These are phyloP conservation scores for Ceratocystis lukuohia DNA, from an alignment of 2,329 filamentous ascomycete genomes.

Conservation along the genomic window DNA sequence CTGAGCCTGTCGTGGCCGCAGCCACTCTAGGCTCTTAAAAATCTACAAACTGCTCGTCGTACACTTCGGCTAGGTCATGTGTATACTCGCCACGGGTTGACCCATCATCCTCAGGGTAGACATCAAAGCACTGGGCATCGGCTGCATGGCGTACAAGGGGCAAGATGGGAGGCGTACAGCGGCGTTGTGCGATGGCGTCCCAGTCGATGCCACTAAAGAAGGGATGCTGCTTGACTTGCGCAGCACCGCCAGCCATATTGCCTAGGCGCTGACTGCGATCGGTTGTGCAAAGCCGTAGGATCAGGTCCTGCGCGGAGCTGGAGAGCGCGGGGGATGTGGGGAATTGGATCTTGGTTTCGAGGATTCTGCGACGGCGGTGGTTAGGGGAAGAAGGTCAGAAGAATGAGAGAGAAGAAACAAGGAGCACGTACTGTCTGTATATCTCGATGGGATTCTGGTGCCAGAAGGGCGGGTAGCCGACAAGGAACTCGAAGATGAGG, in stretches of 20 bases:
- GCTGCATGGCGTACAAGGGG: conserved; percentile 60
- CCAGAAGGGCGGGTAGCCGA: conserved; percentile 78
- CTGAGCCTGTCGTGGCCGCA: not conserved
- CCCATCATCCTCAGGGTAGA: conserved; percentile 64
- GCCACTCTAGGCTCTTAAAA: conserved; percentile 38
- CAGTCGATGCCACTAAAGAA: conserved; percentile 65
- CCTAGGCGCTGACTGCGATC: conserved; percentile 66
- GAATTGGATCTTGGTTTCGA: conserved; percentile 64
- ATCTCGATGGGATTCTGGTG: conserved; percentile 78
- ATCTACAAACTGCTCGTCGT: conserved; percentile 57
- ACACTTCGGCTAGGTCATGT: conserved; percentile 52
- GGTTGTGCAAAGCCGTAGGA: conserved; percentile 62
- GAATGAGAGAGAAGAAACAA: not conserved
- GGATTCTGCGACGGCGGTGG: conserved; percentile 43
- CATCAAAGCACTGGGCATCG: conserved; percentile 69
- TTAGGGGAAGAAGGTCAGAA: not conserved
- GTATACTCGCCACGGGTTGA: conserved; percentile 44
- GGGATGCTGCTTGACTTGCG: conserved; percentile 57
- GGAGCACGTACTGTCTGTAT: conserved; percentile 53
- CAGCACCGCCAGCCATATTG: conserved; percentile 62
- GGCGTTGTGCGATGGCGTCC: conserved; percentile 55
- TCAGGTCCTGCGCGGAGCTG: conserved; percentile 57
- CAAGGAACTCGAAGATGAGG: conserved; percentile 71
- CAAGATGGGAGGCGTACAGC: conserved; percentile 55
- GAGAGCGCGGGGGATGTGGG: conserved; percentile 54